phyloP scores from a whole-genome alignment of 2,329 filamentous ascomycete genomes.

The Cladorrhinum sp. region DNA sequence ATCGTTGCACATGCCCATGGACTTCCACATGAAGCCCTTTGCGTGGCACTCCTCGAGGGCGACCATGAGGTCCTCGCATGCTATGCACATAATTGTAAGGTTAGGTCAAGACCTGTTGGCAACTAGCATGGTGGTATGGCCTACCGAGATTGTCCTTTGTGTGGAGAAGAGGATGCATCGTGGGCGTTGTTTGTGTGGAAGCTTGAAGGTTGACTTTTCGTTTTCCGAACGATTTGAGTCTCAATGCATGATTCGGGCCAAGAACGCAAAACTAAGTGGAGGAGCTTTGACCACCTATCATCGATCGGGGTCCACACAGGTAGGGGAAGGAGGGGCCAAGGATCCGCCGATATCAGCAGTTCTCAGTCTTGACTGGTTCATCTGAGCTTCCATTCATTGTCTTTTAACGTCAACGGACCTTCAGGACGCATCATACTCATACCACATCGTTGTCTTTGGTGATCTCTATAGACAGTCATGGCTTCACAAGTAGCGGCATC shows the following conservation, averaged over 20 bases:
- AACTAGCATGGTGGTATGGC: background rate
- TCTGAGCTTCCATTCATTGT: background rate
- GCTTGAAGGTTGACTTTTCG: background rate
- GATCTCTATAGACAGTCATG: constrained; percentile 35
- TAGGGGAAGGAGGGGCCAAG: background rate
- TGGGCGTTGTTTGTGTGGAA: constrained; percentile 26
- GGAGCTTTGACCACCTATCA: constrained; percentile 20
- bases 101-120: constrained; percentile 9
- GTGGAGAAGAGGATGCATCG: constrained; percentile 96
- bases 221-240: background rate
- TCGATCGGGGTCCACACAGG: background rate
- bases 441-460: background rate
- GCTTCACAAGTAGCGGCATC: constrained; percentile 52
- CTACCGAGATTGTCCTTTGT: constrained; percentile 87
- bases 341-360: background rate
- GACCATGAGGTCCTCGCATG: constrained; percentile 90
- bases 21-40: constrained; percentile 87
- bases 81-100: constrained; percentile 44
- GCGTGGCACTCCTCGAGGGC: constrained; percentile 95
- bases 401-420: constrained; percentile 9
- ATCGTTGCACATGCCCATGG: constrained; percentile 83
- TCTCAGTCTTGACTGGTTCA: background rate
- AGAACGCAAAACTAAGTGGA: background rate
- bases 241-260: background rate
- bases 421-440: no score